phyloP scores from a whole-genome alignment of 2,329 filamentous ascomycete species.

The Endocalyx cinctus region DNA sequence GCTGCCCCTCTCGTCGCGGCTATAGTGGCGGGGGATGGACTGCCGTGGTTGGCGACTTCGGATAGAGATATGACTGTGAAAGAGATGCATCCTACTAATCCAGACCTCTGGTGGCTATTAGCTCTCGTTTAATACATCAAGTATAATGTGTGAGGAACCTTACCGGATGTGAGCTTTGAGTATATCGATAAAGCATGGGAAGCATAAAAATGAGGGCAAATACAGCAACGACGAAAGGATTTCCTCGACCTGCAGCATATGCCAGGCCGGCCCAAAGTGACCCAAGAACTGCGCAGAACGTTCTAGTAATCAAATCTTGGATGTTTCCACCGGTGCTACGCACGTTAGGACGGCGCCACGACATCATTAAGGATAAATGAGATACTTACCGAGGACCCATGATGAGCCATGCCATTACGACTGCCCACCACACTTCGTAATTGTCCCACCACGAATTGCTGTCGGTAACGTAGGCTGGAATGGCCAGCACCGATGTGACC shows the following conservation, averaged over 20 bases:
- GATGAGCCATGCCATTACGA: slow-evolving; percentile 53
- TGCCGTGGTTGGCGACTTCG: slow-evolving; percentile 27
- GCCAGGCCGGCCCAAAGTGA: slow-evolving; percentile 51
- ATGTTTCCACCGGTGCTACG: slow-evolving; percentile 50
- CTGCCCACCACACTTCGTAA: slow-evolving; percentile 55
- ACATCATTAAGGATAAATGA: not conserved
- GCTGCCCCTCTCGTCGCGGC: slow-evolving; percentile 44
- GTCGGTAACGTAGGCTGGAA: slow-evolving; percentile 47
- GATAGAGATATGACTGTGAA: slow-evolving; percentile 51
- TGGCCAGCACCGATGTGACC: slow-evolving; percentile 44
- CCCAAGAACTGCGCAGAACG: slow-evolving; percentile 44
- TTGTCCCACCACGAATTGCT: slow-evolving; percentile 49
- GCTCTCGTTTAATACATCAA: not conserved
- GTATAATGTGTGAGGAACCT: slow-evolving; percentile 6
- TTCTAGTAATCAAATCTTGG: slow-evolving; percentile 51
- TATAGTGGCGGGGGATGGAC: slow-evolving; percentile 32
- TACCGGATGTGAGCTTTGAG: slow-evolving; percentile 50
- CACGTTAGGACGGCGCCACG: too few relatives aligned
- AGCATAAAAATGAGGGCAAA: slow-evolving; percentile 54
- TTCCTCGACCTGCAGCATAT: slow-evolving; percentile 46
- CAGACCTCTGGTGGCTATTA: slow-evolving; percentile 41
- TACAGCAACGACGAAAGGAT: slow-evolving; percentile 49
- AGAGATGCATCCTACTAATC: slow-evolving; percentile 52
- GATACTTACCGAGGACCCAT: slow-evolving; percentile 41
- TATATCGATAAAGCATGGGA: slow-evolving; percentile 55